A percentile compares a stretch with the other conserved stretches of the same genome.
phyloP scores from a whole-genome alignment of 768 basidiomycete species.

The Galerina marginata region DNA sequence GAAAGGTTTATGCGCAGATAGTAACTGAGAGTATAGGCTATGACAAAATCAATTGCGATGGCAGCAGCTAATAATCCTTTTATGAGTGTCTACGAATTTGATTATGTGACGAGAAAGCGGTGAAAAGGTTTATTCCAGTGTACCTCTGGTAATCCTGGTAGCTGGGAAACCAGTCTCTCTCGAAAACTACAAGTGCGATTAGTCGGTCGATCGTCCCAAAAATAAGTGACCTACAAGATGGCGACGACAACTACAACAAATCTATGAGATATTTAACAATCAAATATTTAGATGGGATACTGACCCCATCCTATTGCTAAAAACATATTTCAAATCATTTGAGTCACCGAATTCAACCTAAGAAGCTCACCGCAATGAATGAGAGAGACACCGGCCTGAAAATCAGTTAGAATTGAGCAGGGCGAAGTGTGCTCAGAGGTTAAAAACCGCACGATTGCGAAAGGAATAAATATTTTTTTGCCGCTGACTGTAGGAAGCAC shows the following conservation, averaged over 20 bases:
- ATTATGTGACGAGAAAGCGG: too few species aligned
- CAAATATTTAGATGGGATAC: neutral
- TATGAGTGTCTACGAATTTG: conserved; percentile 1
- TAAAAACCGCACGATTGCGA: neutral
- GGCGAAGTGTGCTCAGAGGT: neutral
- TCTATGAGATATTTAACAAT: neutral
- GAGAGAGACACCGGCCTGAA: conserved; percentile 4
- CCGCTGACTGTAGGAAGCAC: neutral
- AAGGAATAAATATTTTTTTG: neutral
- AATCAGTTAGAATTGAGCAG: neutral
- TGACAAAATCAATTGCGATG: conserved; percentile 13
- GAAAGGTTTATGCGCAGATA: conserved; percentile 14
- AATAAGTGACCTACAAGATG: conserved; percentile 2
- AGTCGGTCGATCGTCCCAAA: neutral
- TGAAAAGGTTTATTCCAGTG: too few species aligned
- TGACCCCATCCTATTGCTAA: conserved; percentile 14
- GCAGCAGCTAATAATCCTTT: conserved; percentile 12
- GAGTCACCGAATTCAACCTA: neutral
- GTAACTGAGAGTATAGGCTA: conserved; percentile 16
- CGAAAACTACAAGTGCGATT: neutral
- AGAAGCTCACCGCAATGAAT: conserved; percentile 3
- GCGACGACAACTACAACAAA: conserved; percentile 6
- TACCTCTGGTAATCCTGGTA: neutral
- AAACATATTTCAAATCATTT: neutral
- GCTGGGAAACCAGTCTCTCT: neutral